A percentile compares a stretch with the other conserved stretches of the same genome.
Conservation (phyloP, 768 basidiomycete species). For the Thelephora aurantiotincta region DNA sequence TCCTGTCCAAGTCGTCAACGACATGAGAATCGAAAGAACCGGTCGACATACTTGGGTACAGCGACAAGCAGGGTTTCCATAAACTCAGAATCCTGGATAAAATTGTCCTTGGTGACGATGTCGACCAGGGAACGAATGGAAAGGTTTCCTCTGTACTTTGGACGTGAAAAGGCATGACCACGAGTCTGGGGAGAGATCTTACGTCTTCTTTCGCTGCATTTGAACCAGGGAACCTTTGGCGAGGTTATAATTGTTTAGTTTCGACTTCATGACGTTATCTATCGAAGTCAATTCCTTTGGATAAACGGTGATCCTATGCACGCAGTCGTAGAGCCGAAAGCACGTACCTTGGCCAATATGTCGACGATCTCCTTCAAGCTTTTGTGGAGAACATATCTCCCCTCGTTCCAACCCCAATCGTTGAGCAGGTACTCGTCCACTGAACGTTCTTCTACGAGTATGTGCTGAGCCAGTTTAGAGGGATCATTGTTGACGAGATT, state of each 20-base stretch:
- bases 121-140: slow-evolving; percentile 80
- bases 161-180: background rate
- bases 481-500: slow-evolving; percentile 84
- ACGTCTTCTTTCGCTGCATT: slow-evolving; percentile 94
- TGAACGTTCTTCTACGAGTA: slow-evolving; percentile 64
- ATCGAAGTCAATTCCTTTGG: slow-evolving; percentile 85
- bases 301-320: slow-evolving; percentile 3
- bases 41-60: slow-evolving; percentile 67
- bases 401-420: slow-evolving; percentile 88
- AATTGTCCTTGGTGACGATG: slow-evolving; percentile 66
- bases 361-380: slow-evolving; percentile 79
- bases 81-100: slow-evolving; percentile 85
- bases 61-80: slow-evolving; percentile 87
- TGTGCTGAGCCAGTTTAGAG: slow-evolving; percentile 56
- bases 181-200: slow-evolving; percentile 11
- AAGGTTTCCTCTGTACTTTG: slow-evolving; percentile 67
- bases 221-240: slow-evolving; percentile 86
- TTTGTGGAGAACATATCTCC: slow-evolving; percentile 76
- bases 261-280: slow-evolving; percentile 87
- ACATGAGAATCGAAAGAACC: slow-evolving; percentile 12
- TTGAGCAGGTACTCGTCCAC: slow-evolving; percentile 70
- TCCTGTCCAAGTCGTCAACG: slow-evolving; percentile 26
- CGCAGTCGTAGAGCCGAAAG: background rate
- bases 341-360: slow-evolving; percentile 62
- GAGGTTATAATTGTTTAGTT: slow-evolving; percentile 82